phyloP scores from a whole-genome alignment of 2,329 filamentous ascomycete species.

The Helotiales sp. region DNA sequence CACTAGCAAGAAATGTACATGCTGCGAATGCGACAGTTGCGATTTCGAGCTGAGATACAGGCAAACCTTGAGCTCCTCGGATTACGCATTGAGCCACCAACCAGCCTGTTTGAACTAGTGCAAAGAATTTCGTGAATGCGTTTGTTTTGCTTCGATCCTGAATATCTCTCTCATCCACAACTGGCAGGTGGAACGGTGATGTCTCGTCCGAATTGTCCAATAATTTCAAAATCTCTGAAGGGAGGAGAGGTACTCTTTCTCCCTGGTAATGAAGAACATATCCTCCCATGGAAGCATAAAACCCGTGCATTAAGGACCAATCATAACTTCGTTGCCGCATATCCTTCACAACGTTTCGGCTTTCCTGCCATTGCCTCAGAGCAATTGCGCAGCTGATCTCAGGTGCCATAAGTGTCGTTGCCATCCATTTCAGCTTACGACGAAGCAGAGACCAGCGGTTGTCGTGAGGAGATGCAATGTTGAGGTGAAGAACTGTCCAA shows the following conservation, averaged over 20 bases:
- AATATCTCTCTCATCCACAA: not conserved
- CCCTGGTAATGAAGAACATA: not conserved
- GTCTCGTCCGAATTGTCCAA: not conserved
- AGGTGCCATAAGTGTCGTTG: not conserved
- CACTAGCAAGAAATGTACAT: not conserved
- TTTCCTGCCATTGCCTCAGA: not conserved
- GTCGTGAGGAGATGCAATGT: not conserved
- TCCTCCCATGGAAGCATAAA: not conserved
- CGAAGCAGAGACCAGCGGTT: not conserved
- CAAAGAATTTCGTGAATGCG: not conserved
- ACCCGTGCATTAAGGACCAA: not conserved
- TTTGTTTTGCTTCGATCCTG: not conserved
- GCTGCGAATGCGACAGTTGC: not conserved
- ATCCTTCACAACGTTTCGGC: not conserved
- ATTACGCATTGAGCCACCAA: not conserved
- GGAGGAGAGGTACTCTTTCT: not conserved
- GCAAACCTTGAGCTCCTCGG: not conserved
- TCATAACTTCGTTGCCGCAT: not conserved
- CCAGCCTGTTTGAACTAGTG: not conserved
- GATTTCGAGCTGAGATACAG: slow-evolving; percentile 3
- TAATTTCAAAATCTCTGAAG: not conserved
- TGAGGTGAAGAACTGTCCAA: not conserved
- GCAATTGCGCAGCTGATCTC: not conserved
- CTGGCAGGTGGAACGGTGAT: not conserved
- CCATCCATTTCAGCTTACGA: not conserved